Conservation (phyloP, 2,329 filamentous ascomycete species). For the Alternaria alternata region DNA sequence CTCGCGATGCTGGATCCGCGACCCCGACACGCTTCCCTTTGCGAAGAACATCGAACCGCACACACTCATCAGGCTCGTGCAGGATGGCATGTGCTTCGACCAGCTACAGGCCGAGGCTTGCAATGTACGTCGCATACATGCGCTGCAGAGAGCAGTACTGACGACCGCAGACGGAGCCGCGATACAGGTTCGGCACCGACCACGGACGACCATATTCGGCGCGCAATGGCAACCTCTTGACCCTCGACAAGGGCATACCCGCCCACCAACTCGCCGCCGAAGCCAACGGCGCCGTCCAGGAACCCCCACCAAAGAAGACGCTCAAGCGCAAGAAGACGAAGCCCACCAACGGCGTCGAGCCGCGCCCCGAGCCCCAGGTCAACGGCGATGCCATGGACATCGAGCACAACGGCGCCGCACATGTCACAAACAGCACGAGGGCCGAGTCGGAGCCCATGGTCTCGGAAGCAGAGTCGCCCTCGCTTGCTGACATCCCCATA, state of each 20-base stretch:
- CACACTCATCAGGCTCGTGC: constrained; percentile 68
- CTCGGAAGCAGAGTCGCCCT: constrained; percentile 50
- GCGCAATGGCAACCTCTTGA: constrained; percentile 48
- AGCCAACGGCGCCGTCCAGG: constrained; percentile 42
- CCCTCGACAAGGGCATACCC: constrained; percentile 48
- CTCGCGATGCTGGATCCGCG: constrained; percentile 68
- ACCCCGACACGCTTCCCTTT: constrained; percentile 69
- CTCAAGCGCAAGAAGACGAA: constrained; percentile 48
- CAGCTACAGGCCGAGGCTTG: constrained; percentile 50
- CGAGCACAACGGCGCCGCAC: constrained; percentile 46
- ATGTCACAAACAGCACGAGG: constrained; percentile 40
- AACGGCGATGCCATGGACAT: constrained; percentile 60
- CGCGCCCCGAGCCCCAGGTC: constrained; percentile 43
- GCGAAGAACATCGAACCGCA: constrained; percentile 66
- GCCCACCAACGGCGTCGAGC: constrained; percentile 42
- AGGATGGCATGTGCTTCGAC: constrained; percentile 66
- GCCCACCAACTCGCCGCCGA: constrained; percentile 47
- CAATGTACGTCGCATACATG: constrained; percentile 35
- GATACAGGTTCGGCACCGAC: constrained; percentile 50
- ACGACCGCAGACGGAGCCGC: constrained; percentile 40
- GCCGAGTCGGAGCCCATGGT: constrained; percentile 47
- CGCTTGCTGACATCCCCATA: constrained; percentile 48
- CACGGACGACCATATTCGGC: constrained; percentile 51
- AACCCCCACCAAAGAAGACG: constrained; percentile 43
- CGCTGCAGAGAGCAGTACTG: constrained; percentile 16